Conservation (phyloP, 805 yeast genomes). For the Ogataea paraovalis region DNA sequence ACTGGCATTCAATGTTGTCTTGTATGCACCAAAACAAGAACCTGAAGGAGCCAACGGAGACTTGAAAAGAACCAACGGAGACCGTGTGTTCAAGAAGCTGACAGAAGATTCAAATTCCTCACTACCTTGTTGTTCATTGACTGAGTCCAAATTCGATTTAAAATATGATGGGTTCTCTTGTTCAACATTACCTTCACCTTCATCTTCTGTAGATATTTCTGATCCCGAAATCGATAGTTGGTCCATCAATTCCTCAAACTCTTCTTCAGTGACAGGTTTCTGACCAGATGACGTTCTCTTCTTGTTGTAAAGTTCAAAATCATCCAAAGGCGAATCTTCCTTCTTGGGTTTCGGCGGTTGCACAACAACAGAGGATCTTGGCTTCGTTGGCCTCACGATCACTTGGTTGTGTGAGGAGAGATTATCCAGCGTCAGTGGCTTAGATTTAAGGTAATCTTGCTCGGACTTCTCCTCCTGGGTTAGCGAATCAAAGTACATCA, state of each 20-base stretch:
- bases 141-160: neutral
- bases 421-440: constrained; percentile 5
- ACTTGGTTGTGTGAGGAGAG: constrained; percentile 1
- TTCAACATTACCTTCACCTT: neutral
- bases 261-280: constrained; percentile 46
- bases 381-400: constrained; percentile 8
- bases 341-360: neutral
- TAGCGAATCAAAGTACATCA: constrained; percentile 52
- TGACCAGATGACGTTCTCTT: constrained; percentile 48
- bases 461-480: constrained; percentile 33
- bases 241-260: constrained; percentile 54
- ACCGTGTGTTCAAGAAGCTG: constrained; percentile 60
- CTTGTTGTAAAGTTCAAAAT: constrained; percentile 39
- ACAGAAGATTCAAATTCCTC: constrained; percentile 33
- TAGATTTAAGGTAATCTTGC: constrained; percentile 15
- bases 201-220: constrained; percentile 27
- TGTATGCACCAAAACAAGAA: constrained; percentile 64
- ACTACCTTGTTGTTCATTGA: constrained; percentile 3
- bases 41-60: constrained; percentile 41
- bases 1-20: constrained; percentile 47
- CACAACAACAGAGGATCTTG: neutral
- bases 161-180: neutral
- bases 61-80: constrained; percentile 62
- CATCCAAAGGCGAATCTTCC: constrained; percentile 5
- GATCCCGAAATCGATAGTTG: constrained; percentile 58